Percentiles rank a stretch among this genome's conserved stretches.
Evolutionary conservation across 305 asterid species (phyloP).

Genomic region (Caryopteris hybrid): DNA sequence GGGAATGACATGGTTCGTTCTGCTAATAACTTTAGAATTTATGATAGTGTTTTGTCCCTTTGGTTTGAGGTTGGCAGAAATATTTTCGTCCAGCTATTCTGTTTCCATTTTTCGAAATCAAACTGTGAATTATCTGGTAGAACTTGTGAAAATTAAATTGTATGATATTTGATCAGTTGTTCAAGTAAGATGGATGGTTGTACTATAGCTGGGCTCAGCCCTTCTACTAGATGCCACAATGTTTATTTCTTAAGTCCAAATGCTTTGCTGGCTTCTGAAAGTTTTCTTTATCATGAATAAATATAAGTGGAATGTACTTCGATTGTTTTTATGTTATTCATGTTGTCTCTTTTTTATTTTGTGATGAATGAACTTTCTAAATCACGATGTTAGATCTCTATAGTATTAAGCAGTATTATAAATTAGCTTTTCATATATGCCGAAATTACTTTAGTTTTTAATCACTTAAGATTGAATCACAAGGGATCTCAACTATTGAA

Average conservation of each 20-base stretch:
- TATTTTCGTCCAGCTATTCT: background rate
- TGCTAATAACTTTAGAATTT: constrained; percentile 1
- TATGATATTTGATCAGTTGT: background rate
- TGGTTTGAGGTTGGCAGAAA: background rate
- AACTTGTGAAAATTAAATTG: background rate
- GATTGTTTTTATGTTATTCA: background rate
- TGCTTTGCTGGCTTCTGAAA: background rate
- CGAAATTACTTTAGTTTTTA: background rate
- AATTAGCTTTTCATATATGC: background rate
- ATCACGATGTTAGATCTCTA: background rate
- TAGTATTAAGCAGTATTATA: background rate
- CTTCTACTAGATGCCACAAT: background rate
- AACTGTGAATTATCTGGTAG: background rate
- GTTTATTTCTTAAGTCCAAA: background rate
- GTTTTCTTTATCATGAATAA: background rate
- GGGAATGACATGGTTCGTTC: constrained; percentile 33
- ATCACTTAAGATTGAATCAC: background rate
- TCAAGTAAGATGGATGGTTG: background rate
- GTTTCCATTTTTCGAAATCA: constrained; percentile 2
- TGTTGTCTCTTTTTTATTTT: background rate
- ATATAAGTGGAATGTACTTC: background rate
- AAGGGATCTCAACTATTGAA: background rate
- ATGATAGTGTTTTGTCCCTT: background rate
- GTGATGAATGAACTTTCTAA: background rate
- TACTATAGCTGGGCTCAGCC: background rate